Conservation (phyloP, 371 early-diverging fungal genomes). For the Conidiobolus incongruus region DNA sequence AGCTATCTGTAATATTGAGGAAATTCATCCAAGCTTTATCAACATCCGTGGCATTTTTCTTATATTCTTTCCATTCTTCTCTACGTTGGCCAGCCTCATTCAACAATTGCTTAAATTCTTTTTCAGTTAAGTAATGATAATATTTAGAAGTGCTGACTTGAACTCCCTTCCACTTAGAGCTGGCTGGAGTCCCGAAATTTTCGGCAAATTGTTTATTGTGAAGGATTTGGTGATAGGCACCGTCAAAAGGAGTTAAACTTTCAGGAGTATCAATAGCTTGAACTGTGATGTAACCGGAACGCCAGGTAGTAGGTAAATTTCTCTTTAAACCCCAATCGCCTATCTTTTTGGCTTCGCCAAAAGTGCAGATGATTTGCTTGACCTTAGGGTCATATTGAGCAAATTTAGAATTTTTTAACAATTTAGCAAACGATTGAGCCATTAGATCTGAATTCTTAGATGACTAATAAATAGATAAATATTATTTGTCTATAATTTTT, state of each 20-base stretch:
- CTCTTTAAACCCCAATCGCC: slow-evolving; percentile 68
- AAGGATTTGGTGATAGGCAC: slow-evolving; percentile 22
- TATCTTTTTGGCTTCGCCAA: slow-evolving; percentile 16
- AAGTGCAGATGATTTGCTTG: slow-evolving; percentile 46
- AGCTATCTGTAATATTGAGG: slow-evolving; percentile 12
- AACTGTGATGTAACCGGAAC: slow-evolving; percentile 29
- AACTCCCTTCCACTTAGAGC: slow-evolving; percentile 16
- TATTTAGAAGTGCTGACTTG: slow-evolving; percentile 11
- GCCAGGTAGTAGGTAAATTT: slow-evolving; percentile 33
- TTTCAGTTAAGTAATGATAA: slow-evolving; percentile 23
- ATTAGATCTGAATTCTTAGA: background rate
- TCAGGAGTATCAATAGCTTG: slow-evolving; percentile 41
- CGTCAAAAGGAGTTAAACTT: slow-evolving; percentile 45
- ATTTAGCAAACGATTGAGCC: slow-evolving; percentile 25
- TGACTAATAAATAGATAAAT: too few species aligned
- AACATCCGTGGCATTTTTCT: slow-evolving; percentile 11
- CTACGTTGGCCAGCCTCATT: slow-evolving; percentile 17
- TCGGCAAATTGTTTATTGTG: slow-evolving; percentile 39
- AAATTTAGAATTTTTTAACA: slow-evolving; percentile 44
- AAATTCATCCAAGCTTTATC: slow-evolving; percentile 16
- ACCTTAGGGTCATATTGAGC: slow-evolving; percentile 41
- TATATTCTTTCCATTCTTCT: slow-evolving; percentile 22
- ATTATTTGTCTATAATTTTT: too few species aligned
- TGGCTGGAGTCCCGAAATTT: slow-evolving; percentile 34
- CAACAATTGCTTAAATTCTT: slow-evolving; percentile 32